Evolutionary conservation across 208 protist genomes (phyloP), one percentile per base, ranked within the genome.

Genomic region (Acanthamoeba sp.): DNA sequence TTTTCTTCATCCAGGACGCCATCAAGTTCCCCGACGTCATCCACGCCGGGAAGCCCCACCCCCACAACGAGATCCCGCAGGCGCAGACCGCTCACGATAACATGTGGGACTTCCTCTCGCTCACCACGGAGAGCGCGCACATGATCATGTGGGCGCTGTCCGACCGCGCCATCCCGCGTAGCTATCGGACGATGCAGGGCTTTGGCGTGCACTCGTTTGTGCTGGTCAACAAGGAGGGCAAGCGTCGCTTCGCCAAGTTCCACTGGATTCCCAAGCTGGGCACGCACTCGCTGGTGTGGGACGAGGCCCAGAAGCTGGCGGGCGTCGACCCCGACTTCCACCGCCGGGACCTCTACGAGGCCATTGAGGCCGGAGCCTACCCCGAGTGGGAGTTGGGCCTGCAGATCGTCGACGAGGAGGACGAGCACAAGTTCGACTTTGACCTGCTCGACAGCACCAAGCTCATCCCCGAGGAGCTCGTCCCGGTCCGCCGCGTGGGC

Each of bases 401-500:
- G 16, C 98, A 98, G 96, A 59, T 98, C 52, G 98, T 98, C 93
- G 36, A 96, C 22, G 64, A 95, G 57, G 96, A 96, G 29, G 96
- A 98, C 24, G 97, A 73, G 24, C 32, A 52, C 29, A 96, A 96
- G 45, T 97, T 95, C 80, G 64, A 89, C 57, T 98, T 95, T 64
- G 82, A 98, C 89, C 80, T 94, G 32, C 97, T 98, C 64, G 98
- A 98, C 93, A 57, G 97, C 29, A 98, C 98, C 64, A 98, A 98
- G 93, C 92, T 98, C 14, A 97, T 96, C 95, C 91, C 97, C 69
- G 95, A 98, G 42, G 95, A 97, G 69, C 94, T 96, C 24, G 97
- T 95, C 92, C 98, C 98, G 50, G 50, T 98, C 9, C 95, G 96
- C 38, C 88, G 92, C 66, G 55, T 98, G 27, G 98, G 98, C 85